Conservation (phyloP, 2,329 filamentous ascomycete species). For the Exophiala alcalophila region DNA sequence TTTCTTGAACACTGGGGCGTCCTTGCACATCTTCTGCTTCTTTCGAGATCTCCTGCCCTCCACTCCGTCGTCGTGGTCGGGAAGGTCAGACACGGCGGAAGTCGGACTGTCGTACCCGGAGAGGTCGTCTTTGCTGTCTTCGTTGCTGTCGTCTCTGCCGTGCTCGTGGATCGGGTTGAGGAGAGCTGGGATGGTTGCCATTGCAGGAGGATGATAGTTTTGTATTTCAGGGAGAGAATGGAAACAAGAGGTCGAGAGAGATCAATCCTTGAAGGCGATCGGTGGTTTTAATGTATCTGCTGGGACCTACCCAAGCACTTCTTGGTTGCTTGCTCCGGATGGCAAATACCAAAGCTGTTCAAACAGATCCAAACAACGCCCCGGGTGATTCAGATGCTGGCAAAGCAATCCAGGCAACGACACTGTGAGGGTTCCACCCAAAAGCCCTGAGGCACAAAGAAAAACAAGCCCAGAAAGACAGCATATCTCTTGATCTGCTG, state of each 20-base stretch:
- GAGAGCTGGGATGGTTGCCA: constrained; percentile 28
- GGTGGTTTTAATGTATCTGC: constrained; percentile 5
- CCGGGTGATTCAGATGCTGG: no score
- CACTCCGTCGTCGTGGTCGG: no score
- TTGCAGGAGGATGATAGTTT: constrained; percentile 1
- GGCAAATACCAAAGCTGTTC: constrained; percentile 22
- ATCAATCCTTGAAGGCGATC: neutral
- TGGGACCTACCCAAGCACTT: constrained; percentile 1
- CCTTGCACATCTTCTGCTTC: constrained; percentile 61
- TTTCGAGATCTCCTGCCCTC: constrained; percentile 34
- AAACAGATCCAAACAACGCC: no score
- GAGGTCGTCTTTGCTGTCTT: constrained; percentile 20
- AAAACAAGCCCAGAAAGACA: neutral
- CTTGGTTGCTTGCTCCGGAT: constrained; percentile 11
- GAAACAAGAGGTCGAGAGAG: neutral
- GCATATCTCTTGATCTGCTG: constrained; percentile 15
- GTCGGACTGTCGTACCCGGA: constrained; percentile 15
- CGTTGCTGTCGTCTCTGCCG: constrained; percentile 17
- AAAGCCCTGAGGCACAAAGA: constrained; percentile 1
- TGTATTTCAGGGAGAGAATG: no score
- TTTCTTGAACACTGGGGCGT: constrained; percentile 60
- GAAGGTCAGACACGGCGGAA: constrained; percentile 9
- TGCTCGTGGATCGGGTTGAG: constrained; percentile 27
- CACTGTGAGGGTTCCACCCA: constrained; percentile 10
- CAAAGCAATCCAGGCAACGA: no score